phyloP scores from a whole-genome alignment of 441 rosid species.

The Erodium trifolium region DNA sequence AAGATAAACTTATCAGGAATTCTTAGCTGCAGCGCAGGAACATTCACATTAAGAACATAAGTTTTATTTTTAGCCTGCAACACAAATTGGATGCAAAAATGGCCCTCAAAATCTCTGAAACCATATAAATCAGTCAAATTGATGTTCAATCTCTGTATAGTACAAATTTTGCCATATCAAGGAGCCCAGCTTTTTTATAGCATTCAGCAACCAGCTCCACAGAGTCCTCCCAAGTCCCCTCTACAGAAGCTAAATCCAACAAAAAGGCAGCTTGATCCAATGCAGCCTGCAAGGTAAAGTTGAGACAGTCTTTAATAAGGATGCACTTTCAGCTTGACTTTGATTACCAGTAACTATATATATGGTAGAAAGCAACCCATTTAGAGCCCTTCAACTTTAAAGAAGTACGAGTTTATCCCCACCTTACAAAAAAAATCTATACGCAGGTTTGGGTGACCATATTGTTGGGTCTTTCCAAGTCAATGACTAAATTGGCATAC shows the following conservation, averaged over 20 bases:
- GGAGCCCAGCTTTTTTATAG: conserved; percentile 54
- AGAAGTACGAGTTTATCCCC: no score
- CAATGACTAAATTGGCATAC: no score
- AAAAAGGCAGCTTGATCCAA: conserved; percentile 80
- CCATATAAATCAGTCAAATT: neutral
- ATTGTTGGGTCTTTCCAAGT: no score
- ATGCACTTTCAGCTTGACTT: no score
- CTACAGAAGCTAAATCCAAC: conserved; percentile 73
- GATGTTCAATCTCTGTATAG: conserved; percentile 39
- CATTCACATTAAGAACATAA: neutral
- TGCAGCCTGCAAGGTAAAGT: conserved; percentile 34
- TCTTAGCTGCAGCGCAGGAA: no score
- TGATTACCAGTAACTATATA: no score
- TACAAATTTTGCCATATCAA: conserved; percentile 49
- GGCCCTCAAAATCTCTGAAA: neutral
- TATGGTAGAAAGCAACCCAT: no score
- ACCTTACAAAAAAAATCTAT: no score
- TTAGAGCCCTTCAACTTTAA: no score
- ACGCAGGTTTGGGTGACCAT: no score
- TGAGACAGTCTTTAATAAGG: neutral
- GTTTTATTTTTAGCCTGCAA: neutral
- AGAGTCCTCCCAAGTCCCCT: conserved; percentile 59
- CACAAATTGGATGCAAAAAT: neutral
- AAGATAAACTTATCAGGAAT: no score
- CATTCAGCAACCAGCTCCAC: conserved; percentile 48